These are phyloP conservation scores for Paramecium tetraurelia DNA, from an alignment of 73 alveolate genomes.

Conservation along the genomic window DNA sequence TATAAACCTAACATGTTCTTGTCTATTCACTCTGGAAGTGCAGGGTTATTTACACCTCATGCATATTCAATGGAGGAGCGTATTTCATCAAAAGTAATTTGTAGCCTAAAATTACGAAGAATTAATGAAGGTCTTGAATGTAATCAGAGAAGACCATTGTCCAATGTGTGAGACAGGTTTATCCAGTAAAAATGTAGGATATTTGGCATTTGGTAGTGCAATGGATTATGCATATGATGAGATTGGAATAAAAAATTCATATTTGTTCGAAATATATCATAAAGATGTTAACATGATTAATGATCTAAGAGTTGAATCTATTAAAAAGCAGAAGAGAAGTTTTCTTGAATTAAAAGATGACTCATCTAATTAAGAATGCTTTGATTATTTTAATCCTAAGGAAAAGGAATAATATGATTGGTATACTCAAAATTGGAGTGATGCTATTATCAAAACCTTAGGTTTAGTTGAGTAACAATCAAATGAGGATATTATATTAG, in stretches of 20 bases:
- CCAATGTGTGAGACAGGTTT: constrained; percentile 65
- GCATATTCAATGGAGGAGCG: constrained; percentile 56
- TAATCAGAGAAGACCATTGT: constrained; percentile 25
- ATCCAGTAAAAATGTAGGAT: constrained; percentile 63
- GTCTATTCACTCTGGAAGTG: constrained; percentile 69
- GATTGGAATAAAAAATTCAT: constrained; percentile 32
- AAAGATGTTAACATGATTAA: not conserved
- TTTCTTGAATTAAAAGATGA: not conserved
- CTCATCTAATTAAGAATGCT: constrained; percentile 7
- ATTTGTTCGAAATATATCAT: constrained; percentile 66
- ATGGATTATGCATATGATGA: constrained; percentile 70
- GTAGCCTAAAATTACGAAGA: constrained; percentile 36
- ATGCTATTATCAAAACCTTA: not conserved
- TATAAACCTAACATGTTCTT: constrained; percentile 64
- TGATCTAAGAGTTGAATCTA: not conserved
- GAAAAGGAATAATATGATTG: constrained; percentile 16
- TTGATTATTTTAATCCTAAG: constrained; percentile 24
- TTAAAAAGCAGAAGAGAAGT: not conserved
- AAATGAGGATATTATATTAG: not conserved
- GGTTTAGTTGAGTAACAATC: not conserved
- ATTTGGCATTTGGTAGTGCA: constrained; percentile 67
- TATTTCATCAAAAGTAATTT: not conserved
- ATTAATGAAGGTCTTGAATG: constrained; percentile 2
- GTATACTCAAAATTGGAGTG: constrained; percentile 44
- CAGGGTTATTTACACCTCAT: constrained; percentile 64